Evolutionary conservation across 306 rosid species (phyloP).

Genomic region (Quercus aquifolioides): DNA sequence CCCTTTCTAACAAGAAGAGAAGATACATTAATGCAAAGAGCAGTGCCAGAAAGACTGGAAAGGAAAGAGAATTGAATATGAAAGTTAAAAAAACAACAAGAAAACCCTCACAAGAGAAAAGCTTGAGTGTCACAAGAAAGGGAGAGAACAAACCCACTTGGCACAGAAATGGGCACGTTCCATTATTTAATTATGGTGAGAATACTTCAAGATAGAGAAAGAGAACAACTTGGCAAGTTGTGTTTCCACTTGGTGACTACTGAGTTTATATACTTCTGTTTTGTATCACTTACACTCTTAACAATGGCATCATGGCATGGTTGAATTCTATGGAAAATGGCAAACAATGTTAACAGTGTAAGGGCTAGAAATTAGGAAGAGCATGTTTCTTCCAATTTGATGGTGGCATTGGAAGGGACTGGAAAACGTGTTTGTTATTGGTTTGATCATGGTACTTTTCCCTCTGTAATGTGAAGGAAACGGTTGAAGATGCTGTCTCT

Average conservation of each 20-base stretch:
- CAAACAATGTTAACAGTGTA: too few relatives aligned
- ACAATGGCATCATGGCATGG: too few relatives aligned
- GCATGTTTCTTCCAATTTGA: too few relatives aligned
- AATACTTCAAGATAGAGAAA: slow-evolving; percentile 14
- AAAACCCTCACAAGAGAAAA: neutral
- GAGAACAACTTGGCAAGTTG: slow-evolving; percentile 10
- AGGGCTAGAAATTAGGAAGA: too few relatives aligned
- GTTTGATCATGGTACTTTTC: too few relatives aligned
- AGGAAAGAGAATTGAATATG: neutral
- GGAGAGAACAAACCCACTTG: neutral
- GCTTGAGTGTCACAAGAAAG: slow-evolving; percentile 12
- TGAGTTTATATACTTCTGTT: neutral
- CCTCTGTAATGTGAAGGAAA: too few relatives aligned
- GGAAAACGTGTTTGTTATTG: too few relatives aligned
- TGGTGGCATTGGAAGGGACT: too few relatives aligned
- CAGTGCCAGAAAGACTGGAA: slow-evolving; percentile 7
- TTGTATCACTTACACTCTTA: too few relatives aligned
- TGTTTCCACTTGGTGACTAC: neutral
- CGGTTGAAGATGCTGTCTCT: too few relatives aligned
- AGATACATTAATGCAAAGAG: neutral
- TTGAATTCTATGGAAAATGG: too few relatives aligned
- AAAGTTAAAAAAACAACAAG: neutral
- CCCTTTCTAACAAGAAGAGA: neutral
- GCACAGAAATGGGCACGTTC: neutral
- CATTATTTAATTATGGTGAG: slow-evolving; percentile 4